These are phyloP conservation scores for Zygnema cylindricum DNA, from an alignment of 139 green algal genomes.

Conservation along the genomic window DNA sequence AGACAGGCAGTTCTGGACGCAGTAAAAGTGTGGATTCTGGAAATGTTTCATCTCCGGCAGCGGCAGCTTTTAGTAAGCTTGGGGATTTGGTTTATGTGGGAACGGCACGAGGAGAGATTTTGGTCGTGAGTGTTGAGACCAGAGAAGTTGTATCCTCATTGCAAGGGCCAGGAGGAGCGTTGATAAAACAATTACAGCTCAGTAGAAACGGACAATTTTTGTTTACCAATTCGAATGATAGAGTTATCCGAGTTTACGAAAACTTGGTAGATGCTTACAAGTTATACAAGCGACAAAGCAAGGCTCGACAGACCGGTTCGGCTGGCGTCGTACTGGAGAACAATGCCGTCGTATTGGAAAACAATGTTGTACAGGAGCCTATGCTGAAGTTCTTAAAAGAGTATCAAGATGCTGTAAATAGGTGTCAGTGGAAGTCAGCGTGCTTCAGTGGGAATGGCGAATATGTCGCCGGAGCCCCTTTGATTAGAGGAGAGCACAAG, in stretches of 20 bases:
- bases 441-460: constrained; percentile 74
- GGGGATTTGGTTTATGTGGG: constrained; percentile 67
- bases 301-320: too few species aligned
- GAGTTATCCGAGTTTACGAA: constrained; percentile 71
- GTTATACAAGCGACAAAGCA: neutral
- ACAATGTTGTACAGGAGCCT: neutral
- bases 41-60: neutral
- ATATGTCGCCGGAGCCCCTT: constrained; percentile 68
- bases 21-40: neutral
- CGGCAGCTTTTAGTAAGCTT: constrained; percentile 67
- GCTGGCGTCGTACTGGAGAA: too few species aligned
- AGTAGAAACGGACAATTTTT: constrained; percentile 74
- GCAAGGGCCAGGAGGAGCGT: constrained; percentile 65
- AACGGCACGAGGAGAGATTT: constrained; percentile 65
- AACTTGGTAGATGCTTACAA: constrained; percentile 28
- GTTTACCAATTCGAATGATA: constrained; percentile 78
- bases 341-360: neutral
- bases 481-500: constrained; percentile 66
- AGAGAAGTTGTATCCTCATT: constrained; percentile 73
- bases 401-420: constrained; percentile 76
- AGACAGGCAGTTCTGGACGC: neutral
- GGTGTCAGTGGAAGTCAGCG: constrained; percentile 52
- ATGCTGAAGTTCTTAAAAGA: constrained; percentile 53
- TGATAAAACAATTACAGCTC: constrained; percentile 70
- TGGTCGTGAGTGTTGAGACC: constrained; percentile 70